Evolutionary conservation across 495 filamentous ascomycete genomes (phyloP).

Genomic region (Cercophora sp.): DNA sequence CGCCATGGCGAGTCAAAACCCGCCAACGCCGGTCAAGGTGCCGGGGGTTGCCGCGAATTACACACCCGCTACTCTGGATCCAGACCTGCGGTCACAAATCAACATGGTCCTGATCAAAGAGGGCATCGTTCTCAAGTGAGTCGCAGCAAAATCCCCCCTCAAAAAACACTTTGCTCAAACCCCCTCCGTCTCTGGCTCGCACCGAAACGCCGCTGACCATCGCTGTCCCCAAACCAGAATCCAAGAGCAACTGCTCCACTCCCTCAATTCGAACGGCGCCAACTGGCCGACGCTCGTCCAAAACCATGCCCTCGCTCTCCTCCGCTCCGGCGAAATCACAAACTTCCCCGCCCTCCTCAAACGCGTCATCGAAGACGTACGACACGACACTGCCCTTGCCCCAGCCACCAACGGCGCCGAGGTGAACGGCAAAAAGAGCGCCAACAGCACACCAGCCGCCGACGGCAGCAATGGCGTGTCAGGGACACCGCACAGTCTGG

Average conservation of each 20-base stretch:
- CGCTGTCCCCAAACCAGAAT: constrained; percentile 42
- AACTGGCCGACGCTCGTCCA: constrained; percentile 56
- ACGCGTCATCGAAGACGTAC: constrained; percentile 52
- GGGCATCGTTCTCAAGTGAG: constrained; percentile 47
- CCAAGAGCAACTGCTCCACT: constrained; percentile 53
- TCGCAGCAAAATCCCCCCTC: too few species aligned
- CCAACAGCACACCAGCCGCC: constrained; percentile 17
- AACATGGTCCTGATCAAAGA: constrained; percentile 46
- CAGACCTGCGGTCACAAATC: constrained; percentile 51
- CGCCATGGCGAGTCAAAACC: constrained; percentile 39
- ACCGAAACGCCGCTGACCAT: too few species aligned
- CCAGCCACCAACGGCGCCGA: constrained; percentile 20
- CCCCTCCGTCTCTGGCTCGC: too few species aligned
- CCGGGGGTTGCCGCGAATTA: constrained; percentile 47
- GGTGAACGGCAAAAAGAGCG: constrained; percentile 20
- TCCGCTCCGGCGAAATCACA: constrained; percentile 49
- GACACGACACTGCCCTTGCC: constrained; percentile 38
- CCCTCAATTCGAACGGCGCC: constrained; percentile 44
- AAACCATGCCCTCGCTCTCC: constrained; percentile 46
- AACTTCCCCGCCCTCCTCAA: constrained; percentile 50
- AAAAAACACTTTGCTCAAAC: too few species aligned
- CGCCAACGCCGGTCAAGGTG: constrained; percentile 50
- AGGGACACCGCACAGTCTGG: constrained; percentile 31
- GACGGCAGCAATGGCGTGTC: constrained; percentile 23
- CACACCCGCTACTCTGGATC: constrained; percentile 46